Evolutionary conservation across 176 grass and related monocot species (phyloP), one percentile per base, ranked within the genome.

Genomic region (Oryza longistaminata): DNA sequence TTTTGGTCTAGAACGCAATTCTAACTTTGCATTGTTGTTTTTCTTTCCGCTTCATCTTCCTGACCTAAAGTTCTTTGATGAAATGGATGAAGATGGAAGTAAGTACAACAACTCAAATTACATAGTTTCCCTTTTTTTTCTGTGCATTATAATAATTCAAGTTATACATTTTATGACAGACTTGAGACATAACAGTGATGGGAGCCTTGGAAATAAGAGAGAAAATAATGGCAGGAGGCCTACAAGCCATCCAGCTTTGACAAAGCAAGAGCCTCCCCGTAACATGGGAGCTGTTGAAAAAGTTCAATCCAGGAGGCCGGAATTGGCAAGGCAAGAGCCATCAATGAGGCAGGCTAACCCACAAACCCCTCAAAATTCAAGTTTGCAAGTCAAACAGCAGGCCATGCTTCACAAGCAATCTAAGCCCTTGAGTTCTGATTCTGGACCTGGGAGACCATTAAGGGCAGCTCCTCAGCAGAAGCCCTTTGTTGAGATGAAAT

Each of bases 31-130:
- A 12, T 81, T 95, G 1, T 70, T 82, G 61, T 75, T 64, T 85
- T 70, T 49, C 39, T 78, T 50, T 25, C 31, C 15, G 4, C 2
- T 33, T 43, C 6, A 0, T 48, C 9, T 58, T 77, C 68, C 39
- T n/a, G 24, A 69, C 80, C 29, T 94, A 29, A 89, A 93, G 93
- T 90, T 95, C 76, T 98, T 95, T 82, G 95, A 95, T 58, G 96
- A 87, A 83, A 99, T 99, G 93, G 96, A 99, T 80, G 91, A 96
- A 40, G 93, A 96, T 34, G 93, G 96, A 98, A 98, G 96, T 98
- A 79, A 95, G 96, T 89, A 82, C 79, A 84, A 79, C 5, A 66
- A 76, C 71, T 50, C 55, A 2, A 26, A 25, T 26, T 86, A 0
- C 11, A 70, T 79, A 78, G 39, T 64, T 77, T 43, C 71, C 21